phyloP scores from a whole-genome alignment of 306 rosid genomes.

The Cicer cuneatum region DNA sequence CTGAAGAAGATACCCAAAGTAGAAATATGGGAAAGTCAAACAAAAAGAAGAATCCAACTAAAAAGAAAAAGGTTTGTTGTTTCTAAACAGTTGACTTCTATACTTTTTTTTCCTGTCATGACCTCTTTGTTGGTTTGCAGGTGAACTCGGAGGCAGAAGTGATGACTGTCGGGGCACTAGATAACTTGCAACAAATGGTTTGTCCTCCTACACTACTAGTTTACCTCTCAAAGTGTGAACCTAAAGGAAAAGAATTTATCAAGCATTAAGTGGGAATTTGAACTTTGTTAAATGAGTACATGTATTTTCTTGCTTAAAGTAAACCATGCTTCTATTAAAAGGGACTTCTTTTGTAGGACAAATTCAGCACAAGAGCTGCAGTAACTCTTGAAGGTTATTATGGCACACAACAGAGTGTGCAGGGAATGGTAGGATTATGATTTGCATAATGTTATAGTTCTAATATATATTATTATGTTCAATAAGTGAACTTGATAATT shows the following conservation, averaged over 20 bases:
- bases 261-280: constrained; percentile 30
- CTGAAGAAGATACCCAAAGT: constrained; percentile 82
- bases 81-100: constrained; percentile 29
- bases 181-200: constrained; percentile 96
- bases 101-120: constrained; percentile 31
- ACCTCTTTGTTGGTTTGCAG: constrained; percentile 59
- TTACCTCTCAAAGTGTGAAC: constrained; percentile 30
- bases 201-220: constrained; percentile 46
- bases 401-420: constrained; percentile 78
- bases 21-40: constrained; percentile 74
- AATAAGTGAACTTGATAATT: background rate
- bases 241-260: constrained; percentile 8
- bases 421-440: constrained; percentile 81
- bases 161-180: constrained; percentile 81
- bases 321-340: constrained; percentile 27
- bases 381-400: constrained; percentile 86
- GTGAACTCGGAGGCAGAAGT: constrained; percentile 76
- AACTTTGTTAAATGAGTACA: constrained; percentile 23
- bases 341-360: constrained; percentile 67
- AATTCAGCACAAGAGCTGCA: constrained; percentile 79
- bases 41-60: constrained; percentile 85
- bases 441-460: constrained; percentile 15
- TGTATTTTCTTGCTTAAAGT: constrained; percentile 40
- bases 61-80: constrained; percentile 87
- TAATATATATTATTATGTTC: constrained; percentile 39